Percentiles rank a stretch among this genome's conserved stretches.
Evolutionary conservation across 345 rosid species (phyloP).

Genomic region (Linum tenue): DNA sequence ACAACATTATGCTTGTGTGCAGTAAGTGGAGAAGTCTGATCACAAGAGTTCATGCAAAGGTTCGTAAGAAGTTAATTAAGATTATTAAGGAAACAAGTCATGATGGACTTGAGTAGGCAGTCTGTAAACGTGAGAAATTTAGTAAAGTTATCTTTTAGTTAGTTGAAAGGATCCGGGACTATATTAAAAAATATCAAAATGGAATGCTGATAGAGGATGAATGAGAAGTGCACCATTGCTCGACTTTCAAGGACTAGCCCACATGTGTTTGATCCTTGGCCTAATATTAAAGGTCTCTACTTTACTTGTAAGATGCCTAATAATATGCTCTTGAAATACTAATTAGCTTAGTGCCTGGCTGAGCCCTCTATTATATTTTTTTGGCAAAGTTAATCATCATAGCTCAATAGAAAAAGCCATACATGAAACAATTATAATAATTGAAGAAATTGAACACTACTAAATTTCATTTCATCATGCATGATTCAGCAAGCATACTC

Average conservation of each 20-base stretch:
- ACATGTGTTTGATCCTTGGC: background rate
- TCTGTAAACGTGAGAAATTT: background rate
- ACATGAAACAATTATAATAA: background rate
- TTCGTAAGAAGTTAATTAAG: too few relatives aligned
- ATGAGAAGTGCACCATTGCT: background rate
- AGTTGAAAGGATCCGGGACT: background rate
- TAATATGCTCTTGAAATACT: conserved; percentile 6
- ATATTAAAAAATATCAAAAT: background rate
- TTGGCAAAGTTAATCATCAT: background rate
- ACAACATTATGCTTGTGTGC: too few relatives aligned
- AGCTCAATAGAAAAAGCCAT: conserved; percentile 3
- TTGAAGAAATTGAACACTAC: background rate
- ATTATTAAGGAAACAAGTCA: too few relatives aligned
- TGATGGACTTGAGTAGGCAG: background rate
- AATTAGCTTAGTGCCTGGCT: conserved; percentile 14
- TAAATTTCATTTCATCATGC: conserved; percentile 7
- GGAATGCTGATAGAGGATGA: background rate
- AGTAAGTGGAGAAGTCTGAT: too few relatives aligned
- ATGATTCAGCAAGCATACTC: conserved; percentile 19
- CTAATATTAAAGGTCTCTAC: background rate
- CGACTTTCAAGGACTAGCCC: conserved; percentile 1
- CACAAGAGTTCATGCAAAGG: too few relatives aligned
- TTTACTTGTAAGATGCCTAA: conserved; percentile 7
- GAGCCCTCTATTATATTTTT: conserved; percentile 12
- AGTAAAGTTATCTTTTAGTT: background rate